phyloP scores from a whole-genome alignment of 208 protist species.

The Leishmania martiniquensis region DNA sequence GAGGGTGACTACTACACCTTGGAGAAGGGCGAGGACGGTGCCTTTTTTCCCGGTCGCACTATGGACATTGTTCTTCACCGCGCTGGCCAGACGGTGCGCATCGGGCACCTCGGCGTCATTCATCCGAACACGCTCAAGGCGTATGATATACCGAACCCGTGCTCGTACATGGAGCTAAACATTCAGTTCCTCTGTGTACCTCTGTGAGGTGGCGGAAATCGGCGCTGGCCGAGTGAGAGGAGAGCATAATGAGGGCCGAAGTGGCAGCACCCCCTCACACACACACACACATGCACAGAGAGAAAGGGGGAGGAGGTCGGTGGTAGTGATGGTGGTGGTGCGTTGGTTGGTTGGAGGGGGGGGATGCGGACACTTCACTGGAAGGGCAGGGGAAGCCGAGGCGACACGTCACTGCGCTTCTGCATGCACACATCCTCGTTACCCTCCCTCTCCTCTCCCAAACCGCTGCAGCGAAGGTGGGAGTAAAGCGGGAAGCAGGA shows the following conservation, averaged over 20 bases:
- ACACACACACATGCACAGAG: no score
- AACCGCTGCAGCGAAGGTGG: not conserved
- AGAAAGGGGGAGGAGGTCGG: no score
- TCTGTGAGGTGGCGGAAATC: not conserved
- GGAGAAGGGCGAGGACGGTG: conserved; percentile 68
- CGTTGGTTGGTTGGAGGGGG: not conserved
- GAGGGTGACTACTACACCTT: conserved; percentile 56
- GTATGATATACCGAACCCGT: conserved; percentile 93
- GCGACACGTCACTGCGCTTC: not conserved
- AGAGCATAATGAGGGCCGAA: not conserved
- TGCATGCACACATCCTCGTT: not conserved
- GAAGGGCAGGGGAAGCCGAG: not conserved
- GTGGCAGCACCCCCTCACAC: no score
- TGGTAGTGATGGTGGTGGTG: no score
- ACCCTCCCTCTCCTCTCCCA: not conserved
- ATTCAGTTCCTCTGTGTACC: conserved; percentile 78
- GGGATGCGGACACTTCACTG: not conserved
- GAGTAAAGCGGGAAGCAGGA: not conserved
- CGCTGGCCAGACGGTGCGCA: conserved; percentile 47
- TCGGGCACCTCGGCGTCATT: conserved; percentile 87
- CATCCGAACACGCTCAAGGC: conserved; percentile 93
- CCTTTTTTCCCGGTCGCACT: conserved; percentile 91
- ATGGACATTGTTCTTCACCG: conserved; percentile 88
- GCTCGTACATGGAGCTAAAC: conserved; percentile 94
- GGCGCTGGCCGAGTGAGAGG: not conserved